Evolutionary conservation across 139 green algal species (phyloP).

Genomic region (Desmodesmus armatus): DNA sequence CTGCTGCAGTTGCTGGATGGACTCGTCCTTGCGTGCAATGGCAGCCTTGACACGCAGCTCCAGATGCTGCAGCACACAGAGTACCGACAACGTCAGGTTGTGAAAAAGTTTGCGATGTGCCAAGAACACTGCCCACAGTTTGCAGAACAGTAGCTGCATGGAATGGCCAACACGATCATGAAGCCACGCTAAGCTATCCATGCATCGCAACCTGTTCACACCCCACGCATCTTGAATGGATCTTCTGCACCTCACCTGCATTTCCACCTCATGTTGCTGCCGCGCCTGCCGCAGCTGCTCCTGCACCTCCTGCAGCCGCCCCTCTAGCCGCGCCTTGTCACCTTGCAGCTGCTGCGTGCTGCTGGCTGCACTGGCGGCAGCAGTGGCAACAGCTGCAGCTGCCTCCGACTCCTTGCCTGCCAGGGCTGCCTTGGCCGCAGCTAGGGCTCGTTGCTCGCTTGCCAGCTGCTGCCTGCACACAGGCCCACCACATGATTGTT

Average conservation of each 20-base stretch:
- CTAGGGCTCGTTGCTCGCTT: neutral
- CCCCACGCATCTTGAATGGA: too few species aligned
- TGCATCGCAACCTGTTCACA: too few species aligned
- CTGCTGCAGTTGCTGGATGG: conserved; percentile 52
- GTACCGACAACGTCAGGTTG: neutral
- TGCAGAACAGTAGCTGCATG: neutral
- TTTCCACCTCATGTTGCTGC: conserved; percentile 22
- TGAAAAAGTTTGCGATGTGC: neutral
- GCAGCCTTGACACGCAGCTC: conserved; percentile 53
- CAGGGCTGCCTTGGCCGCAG: neutral
- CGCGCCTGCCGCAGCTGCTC: conserved; percentile 33
- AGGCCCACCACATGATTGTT: too few species aligned
- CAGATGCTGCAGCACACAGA: conserved; percentile 44
- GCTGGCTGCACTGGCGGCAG: neutral
- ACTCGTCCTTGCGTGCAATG: conserved; percentile 65
- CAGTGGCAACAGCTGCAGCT: conserved; percentile 15
- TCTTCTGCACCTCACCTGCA: too few species aligned
- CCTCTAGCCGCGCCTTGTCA: conserved; percentile 17
- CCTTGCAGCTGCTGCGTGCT: neutral
- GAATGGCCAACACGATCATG: too few species aligned
- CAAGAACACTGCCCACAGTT: neutral
- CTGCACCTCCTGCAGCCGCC: neutral
- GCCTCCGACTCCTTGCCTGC: conserved; percentile 1
- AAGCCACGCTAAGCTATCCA: too few species aligned
- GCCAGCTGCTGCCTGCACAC: neutral